phyloP scores from a whole-genome alignment of 176 grass and related monocot species.

The Eragrostis nindensis region DNA sequence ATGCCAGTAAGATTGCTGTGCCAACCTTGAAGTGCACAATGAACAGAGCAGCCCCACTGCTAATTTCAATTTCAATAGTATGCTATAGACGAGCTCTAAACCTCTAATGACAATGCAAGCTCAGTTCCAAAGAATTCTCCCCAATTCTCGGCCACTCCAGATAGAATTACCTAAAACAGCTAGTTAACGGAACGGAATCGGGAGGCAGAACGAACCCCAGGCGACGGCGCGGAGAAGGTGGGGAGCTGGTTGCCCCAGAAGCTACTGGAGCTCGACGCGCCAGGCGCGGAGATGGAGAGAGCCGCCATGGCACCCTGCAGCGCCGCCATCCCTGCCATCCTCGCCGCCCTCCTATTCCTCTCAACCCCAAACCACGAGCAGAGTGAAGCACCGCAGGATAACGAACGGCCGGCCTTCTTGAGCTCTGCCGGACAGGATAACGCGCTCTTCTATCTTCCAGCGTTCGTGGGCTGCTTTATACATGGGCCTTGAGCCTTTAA shows the following conservation, averaged over 20 bases:
- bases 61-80: not conserved
- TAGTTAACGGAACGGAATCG: not conserved
- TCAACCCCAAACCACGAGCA: not conserved
- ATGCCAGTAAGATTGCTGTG: not conserved
- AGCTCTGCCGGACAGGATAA: slow-evolving; percentile 14
- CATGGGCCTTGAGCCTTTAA: not conserved
- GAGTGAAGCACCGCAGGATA: not conserved
- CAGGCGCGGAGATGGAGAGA: slow-evolving; percentile 43
- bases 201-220: slow-evolving; percentile 20
- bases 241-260: slow-evolving; percentile 53
- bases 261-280: slow-evolving; percentile 30
- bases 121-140: not conserved
- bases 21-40: not conserved
- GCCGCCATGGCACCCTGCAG: slow-evolving; percentile 54
- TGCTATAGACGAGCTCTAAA: not conserved
- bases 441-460: not conserved
- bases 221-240: slow-evolving; percentile 40
- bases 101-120: not conserved
- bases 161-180: too few species aligned
- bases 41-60: not conserved
- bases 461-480: slow-evolving; percentile 17
- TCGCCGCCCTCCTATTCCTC: slow-evolving; percentile 4
- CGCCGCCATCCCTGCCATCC: slow-evolving; percentile 51
- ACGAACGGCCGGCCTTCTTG: not conserved
- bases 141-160: not conserved